Percentiles rank a stretch among this genome's conserved stretches.
Evolutionary conservation across 169 alveolate species (phyloP).

Genomic region (Eimeria maxima): DNA sequence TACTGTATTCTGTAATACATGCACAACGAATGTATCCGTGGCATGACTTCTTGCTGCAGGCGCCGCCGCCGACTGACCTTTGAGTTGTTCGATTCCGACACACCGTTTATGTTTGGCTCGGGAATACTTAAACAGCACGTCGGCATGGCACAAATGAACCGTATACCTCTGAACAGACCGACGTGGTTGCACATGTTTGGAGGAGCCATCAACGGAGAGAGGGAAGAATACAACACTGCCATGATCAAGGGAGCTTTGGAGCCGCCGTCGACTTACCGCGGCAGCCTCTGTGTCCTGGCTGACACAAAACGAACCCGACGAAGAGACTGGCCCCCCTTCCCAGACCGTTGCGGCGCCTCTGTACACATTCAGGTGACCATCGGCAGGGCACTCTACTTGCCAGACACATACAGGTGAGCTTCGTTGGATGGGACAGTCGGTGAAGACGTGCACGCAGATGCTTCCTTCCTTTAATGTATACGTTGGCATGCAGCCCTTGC

Average conservation of each 20-base stretch:
- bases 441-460: not conserved
- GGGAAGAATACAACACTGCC: slow-evolving; percentile 56
- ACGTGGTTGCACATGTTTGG: slow-evolving; percentile 80
- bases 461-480: not conserved
- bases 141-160: slow-evolving; percentile 51
- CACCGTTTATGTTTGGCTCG: slow-evolving; percentile 65
- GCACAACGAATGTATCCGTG: not conserved
- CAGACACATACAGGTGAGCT: slow-evolving; percentile 62
- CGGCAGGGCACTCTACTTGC: slow-evolving; percentile 76
- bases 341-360: slow-evolving; percentile 46
- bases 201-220: slow-evolving; percentile 52
- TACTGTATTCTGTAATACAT: not conserved
- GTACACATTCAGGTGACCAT: slow-evolving; percentile 50
- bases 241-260: slow-evolving; percentile 79
- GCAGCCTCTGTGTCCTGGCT: slow-evolving; percentile 76
- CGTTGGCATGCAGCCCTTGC: not conserved
- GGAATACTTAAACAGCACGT: slow-evolving; percentile 52
- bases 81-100: slow-evolving; percentile 72
- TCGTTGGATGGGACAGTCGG: not conserved
- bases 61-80: slow-evolving; percentile 53
- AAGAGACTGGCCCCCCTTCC: slow-evolving; percentile 80
- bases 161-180: slow-evolving; percentile 40
- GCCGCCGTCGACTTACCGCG: slow-evolving; percentile 78
- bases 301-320: slow-evolving; percentile 60
- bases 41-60: slow-evolving; percentile 5